Conservation (phyloP, 345 rosid genomes). For the Rhodamnia rubescens region DNA sequence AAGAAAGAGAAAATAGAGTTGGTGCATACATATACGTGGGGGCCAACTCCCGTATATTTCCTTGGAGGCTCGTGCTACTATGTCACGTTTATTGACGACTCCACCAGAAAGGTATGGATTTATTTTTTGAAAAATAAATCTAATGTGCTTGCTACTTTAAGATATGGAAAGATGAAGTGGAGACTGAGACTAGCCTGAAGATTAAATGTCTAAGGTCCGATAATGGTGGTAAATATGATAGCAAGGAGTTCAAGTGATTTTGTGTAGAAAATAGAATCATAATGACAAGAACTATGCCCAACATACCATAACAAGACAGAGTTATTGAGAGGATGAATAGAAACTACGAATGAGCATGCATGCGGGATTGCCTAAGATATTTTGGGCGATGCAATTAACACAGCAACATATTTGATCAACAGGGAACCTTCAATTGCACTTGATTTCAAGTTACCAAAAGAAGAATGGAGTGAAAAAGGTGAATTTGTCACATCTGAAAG, state of each 20-base stretch:
- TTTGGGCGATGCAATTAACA: not conserved
- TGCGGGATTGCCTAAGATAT: not conserved
- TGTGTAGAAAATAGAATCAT: not conserved
- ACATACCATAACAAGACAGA: not conserved
- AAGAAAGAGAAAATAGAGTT: too few relatives aligned
- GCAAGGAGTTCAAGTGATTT: not conserved
- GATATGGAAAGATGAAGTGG: too few relatives aligned
- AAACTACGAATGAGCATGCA: not conserved
- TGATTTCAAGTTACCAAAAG: not conserved
- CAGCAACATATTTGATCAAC: not conserved
- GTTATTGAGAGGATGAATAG: not conserved
- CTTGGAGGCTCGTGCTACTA: too few relatives aligned
- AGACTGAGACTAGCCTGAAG: too few relatives aligned
- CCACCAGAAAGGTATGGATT: too few relatives aligned
- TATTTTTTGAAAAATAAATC: too few relatives aligned
- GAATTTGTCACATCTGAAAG: not conserved
- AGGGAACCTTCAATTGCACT: not conserved
- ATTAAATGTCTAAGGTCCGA: not conserved
- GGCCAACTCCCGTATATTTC: too few relatives aligned
- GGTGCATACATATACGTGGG: too few relatives aligned
- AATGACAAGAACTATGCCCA: not conserved
- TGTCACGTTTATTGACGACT: too few relatives aligned
- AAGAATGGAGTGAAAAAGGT: not conserved
- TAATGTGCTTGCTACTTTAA: too few relatives aligned
- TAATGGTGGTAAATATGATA: not conserved